A percentile compares a stretch with the other conserved stretches of the same genome.
Evolutionary conservation across 352 stramenopile genomes (phyloP).

Genomic region (Phytopythium boreale): DNA sequence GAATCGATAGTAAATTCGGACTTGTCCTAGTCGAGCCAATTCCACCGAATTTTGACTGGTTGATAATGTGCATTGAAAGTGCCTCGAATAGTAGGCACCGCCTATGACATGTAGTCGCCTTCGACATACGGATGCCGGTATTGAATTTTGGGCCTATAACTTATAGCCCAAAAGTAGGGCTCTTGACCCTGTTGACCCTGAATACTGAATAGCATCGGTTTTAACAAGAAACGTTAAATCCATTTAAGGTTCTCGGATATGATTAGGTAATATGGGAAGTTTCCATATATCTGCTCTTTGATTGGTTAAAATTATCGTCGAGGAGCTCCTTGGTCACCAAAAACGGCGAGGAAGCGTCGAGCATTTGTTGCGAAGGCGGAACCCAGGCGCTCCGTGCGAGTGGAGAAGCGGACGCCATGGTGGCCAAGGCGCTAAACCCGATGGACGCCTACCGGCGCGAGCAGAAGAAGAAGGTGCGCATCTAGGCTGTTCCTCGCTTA

Average conservation of each 20-base stretch:
- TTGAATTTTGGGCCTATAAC: too few species aligned
- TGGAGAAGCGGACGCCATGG: conserved; percentile 22
- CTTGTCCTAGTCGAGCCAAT: too few species aligned
- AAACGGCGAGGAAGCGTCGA: too few species aligned
- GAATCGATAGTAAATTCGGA: too few species aligned
- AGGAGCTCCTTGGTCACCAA: too few species aligned
- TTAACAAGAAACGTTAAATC: not conserved
- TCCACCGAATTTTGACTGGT: too few species aligned
- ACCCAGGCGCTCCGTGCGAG: not conserved
- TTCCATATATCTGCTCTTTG: not conserved
- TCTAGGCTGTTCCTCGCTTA: not conserved
- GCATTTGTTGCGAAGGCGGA: too few species aligned
- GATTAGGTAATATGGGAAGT: not conserved
- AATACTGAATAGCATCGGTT: not conserved
- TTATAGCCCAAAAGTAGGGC: too few species aligned
- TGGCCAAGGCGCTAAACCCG: conserved; percentile 53
- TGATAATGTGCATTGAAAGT: too few species aligned
- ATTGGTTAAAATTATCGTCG: not conserved
- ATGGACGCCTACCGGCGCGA: conserved; percentile 73
- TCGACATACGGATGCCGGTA: too few species aligned
- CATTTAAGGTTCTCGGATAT: not conserved
- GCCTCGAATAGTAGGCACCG: too few species aligned
- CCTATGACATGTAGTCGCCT: too few species aligned
- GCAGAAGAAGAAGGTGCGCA: conserved; percentile 74
- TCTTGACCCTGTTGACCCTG: not conserved